Evolutionary conservation across 805 yeast species (phyloP).

Genomic region (Grigorovia yakushimaensis): DNA sequence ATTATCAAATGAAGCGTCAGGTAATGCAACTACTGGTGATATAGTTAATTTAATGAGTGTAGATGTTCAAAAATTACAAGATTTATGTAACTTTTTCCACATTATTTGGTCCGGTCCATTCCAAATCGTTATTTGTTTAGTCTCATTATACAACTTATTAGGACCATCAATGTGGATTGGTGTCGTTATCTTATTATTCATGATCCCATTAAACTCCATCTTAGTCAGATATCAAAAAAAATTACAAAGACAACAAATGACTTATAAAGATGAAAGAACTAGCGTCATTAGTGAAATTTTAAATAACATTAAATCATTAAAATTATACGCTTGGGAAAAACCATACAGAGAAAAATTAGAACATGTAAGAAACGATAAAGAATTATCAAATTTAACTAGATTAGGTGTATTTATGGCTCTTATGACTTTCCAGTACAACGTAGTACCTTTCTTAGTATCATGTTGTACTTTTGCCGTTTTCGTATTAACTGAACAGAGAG

Average conservation of each 20-base stretch:
- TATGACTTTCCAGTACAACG: conserved; percentile 66
- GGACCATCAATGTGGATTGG: conserved; percentile 98
- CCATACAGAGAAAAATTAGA: conserved; percentile 70
- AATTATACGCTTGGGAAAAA: conserved; percentile 90
- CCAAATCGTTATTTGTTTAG: conserved; percentile 68
- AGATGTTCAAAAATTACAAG: conserved; percentile 83
- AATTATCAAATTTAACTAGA: conserved; percentile 61
- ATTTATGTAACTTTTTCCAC: conserved; percentile 66
- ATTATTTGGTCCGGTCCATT: conserved; percentile 90
- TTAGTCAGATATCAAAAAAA: conserved; percentile 59
- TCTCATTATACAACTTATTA: conserved; percentile 58
- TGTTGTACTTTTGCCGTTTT: conserved; percentile 83
- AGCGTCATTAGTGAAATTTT: conserved; percentile 80
- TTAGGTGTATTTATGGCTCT: conserved; percentile 67
- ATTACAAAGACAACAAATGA: conserved; percentile 81
- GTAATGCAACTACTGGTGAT: conserved; percentile 75
- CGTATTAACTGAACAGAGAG: conserved; percentile 46
- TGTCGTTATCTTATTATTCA: conserved; percentile 61
- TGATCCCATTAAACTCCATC: conserved; percentile 70
- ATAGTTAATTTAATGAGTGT: conserved; percentile 92
- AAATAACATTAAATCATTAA: conserved; percentile 84
- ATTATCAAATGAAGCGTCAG: conserved; percentile 62
- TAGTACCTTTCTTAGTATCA: conserved; percentile 84
- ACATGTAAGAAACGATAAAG: conserved; percentile 80
- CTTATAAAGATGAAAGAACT: conserved; percentile 83